Evolutionary conservation across 805 yeast genomes (phyloP), one percentile per base, ranked within the genome.

Genomic region (Nakazawaea molendinolei): DNA sequence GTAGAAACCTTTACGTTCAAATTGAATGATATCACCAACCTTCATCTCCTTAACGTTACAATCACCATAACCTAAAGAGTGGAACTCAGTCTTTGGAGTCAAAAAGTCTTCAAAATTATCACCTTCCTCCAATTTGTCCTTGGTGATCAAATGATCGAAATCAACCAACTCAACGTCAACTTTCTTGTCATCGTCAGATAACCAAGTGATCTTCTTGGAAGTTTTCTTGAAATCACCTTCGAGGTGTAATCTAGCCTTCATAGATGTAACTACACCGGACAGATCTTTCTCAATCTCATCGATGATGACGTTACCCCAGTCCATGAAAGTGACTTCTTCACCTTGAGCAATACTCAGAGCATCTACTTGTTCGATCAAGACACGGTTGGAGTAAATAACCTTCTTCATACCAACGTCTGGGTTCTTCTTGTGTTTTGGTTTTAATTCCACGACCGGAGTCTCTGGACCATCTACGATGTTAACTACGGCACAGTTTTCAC

Each of bases 161-260:
- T 86, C 95, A 44, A 84, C 84, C 45, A 90, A 69, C 39, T 85
- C 89, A 48, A 84, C 86, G 33, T 74, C 68, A 39, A 76, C 78
- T 44, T 69, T 73, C 52, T 86, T 89, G 19, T 63, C 65, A 31
- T 95, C 79, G 51, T 80, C 78, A 38, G 96, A 92, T 55, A 90
- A 73, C 97, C 97, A 90, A 32, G 95, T 89, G 43, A 90, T 61
- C 63, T 90, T 90, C 76, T 86, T 86, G 48, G 86, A 85, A 36
- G 97, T 90, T 68, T 87, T 90, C 65, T 84, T 82, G 86, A 89
- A 90, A 60, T 90, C 97, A 64, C 97, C 97, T 47, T 85, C 96
- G 54, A 90, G 72, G 60, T 90, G 82, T 51, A 90, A 69, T 49
- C 76, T 80, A 39, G 86, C 95, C 36, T 75, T 81, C 43, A 90